Base-by-base conservation (phyloP, 1,139 yeast genomes). In the Sugiyamaella xylanicola region DNA sequence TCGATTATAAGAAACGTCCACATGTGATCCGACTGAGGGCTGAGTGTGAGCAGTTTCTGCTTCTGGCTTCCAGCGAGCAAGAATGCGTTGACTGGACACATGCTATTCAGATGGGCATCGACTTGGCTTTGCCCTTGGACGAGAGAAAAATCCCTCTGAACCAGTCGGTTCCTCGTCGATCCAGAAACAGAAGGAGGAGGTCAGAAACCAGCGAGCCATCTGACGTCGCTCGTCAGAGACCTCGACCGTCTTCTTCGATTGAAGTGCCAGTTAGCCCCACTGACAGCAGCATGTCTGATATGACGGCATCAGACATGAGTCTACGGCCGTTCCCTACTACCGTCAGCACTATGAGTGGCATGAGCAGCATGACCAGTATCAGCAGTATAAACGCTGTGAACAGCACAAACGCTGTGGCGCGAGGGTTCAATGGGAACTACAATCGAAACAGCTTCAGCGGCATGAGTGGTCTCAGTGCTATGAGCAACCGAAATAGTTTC, bases 51-150 rank as follows among this genome's bases (percentile, higher is more conserved):
- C 95, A 87, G 68, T 74, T 85, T 53, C 69, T 87, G 54, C 61
- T 87, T 8, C 78, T 78, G 50, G 84, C 85, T 61, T 68, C 74
- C 1, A 71, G 73, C 32, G 76, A 80, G 7, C 77, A 77, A 59
- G 83, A 80, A 29, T 77, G 85, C 69, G 78, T 87, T 48, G 84
- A 81, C 46, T 87, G 93, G 93, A 77, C 85, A 62, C 66, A 70
- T 42, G 71, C 71, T 22, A 55, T 75, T 32, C 76, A 73, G 54
- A 72, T 68, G 57, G 78, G 74, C 15, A 72, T 73, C 32, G 76
- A 73, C 51, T 60, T 75, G 35, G 69, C 78, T 1, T 63, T 74
- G 42, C 77, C 78, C 1, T 59, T 75, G 13, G 78, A 75, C 47
- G 74, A 74, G 48, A 68, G 78, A 19, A 63, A 63, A 27, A 56